A percentile compares a stretch with the other conserved stretches of the same genome.
Evolutionary conservation across 1,139 yeast species (phyloP).

Genomic region (Pichia sp.): DNA sequence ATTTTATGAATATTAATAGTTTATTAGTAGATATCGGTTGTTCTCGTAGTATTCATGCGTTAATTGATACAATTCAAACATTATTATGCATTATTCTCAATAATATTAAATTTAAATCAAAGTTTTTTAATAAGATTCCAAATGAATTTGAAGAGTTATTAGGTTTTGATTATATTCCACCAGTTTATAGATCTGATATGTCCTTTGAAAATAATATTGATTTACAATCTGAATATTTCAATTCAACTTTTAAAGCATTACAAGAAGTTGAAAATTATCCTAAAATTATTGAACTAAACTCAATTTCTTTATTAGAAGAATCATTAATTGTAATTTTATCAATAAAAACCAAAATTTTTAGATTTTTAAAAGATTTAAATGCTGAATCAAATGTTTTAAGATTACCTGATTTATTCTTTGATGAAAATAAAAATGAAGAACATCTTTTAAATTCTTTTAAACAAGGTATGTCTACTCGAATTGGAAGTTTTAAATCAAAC

Average conservation of each 20-base stretch:
- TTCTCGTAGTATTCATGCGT: constrained; percentile 24
- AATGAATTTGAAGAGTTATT: constrained; percentile 14
- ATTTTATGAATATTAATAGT: constrained; percentile 20
- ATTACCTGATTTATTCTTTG: constrained; percentile 15
- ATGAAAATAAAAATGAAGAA: constrained; percentile 14
- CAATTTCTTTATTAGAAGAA: constrained; percentile 18
- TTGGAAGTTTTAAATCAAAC: constrained; percentile 26
- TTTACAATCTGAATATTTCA: constrained; percentile 13
- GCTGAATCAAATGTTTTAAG: constrained; percentile 20
- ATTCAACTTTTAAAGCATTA: constrained; percentile 20
- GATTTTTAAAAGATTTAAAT: constrained; percentile 17
- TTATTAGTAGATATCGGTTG: constrained; percentile 27
- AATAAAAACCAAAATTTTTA: constrained; percentile 20
- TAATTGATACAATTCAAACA: constrained; percentile 25
- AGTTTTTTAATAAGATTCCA: constrained; percentile 15
- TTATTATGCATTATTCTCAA: constrained; percentile 22
- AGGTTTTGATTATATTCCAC: constrained; percentile 31
- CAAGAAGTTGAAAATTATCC: constrained; percentile 14
- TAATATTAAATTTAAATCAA: constrained; percentile 17
- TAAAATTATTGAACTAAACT: constrained; percentile 7
- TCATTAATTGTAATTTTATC: constrained; percentile 21
- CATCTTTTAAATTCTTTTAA: constrained; percentile 23
- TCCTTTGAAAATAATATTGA: constrained; percentile 27
- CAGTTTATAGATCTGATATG: constrained; percentile 34
- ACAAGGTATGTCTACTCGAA: constrained; percentile 20